Percentiles rank a stretch among this genome's conserved stretches.
Conservation (phyloP, 192 early-diverging fungal species). For the Geranomyces michiganensis region DNA sequence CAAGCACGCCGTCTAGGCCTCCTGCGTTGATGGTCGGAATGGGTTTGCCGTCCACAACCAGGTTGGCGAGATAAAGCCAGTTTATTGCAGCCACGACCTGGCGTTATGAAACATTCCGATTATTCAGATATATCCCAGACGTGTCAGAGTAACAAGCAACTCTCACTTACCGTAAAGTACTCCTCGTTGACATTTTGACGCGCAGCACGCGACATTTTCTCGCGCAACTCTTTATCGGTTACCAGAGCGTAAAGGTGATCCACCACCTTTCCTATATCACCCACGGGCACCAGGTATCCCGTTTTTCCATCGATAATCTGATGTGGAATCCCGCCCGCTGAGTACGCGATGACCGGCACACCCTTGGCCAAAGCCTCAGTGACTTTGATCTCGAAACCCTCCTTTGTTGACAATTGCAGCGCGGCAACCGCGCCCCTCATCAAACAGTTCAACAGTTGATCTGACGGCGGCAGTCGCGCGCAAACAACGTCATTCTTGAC, state of each 20-base stretch:
- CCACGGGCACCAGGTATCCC: slow-evolving; percentile 70
- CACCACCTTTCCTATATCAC: slow-evolving; percentile 62
- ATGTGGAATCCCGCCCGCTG: slow-evolving; percentile 76
- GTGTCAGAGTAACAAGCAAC: slow-evolving; percentile 34
- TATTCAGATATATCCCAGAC: background rate
- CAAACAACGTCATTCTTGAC: slow-evolving; percentile 24
- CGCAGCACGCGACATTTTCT: slow-evolving; percentile 43
- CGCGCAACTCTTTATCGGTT: slow-evolving; percentile 55
- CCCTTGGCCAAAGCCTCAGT: slow-evolving; percentile 65
- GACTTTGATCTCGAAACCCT: slow-evolving; percentile 85
- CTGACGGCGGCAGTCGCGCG: slow-evolving; percentile 70
- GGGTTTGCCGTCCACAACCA: slow-evolving; percentile 31
- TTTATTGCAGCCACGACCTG: slow-evolving; percentile 72
- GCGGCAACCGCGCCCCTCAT: slow-evolving; percentile 71
- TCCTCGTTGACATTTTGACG: slow-evolving; percentile 11
- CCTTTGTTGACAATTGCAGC: slow-evolving; percentile 76
- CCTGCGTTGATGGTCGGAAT: too few species aligned
- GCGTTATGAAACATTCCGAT: background rate
- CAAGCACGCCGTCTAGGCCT: background rate
- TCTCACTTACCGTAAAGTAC: slow-evolving; percentile 66
- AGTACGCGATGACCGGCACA: slow-evolving; percentile 66
- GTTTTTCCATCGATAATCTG: slow-evolving; percentile 72
- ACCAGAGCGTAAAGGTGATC: slow-evolving; percentile 64
- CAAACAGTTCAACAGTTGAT: slow-evolving; percentile 78
- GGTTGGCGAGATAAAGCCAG: slow-evolving; percentile 73